A percentile compares a stretch with the other conserved stretches of the same genome.
These are phyloP conservation scores for Xylaria digitata DNA, from an alignment of 2,329 filamentous ascomycete genomes.

Conservation along the genomic window DNA sequence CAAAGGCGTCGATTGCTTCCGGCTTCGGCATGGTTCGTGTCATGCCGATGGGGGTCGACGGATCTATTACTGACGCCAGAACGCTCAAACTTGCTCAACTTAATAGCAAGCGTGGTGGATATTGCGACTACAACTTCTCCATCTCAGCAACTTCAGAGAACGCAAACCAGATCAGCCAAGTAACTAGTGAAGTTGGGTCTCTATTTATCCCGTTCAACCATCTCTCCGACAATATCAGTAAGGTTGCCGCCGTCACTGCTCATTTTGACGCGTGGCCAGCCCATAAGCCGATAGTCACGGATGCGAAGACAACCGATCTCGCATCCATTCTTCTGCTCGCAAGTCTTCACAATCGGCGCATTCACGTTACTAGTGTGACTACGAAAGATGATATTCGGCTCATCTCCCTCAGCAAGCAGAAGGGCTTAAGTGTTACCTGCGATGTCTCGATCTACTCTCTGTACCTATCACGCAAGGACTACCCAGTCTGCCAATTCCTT, in stretches of 20 bases:
- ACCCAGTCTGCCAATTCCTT: conserved; percentile 72
- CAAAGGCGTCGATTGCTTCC: conserved; percentile 77
- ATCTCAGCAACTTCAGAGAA: conserved; percentile 79
- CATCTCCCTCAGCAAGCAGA: conserved; percentile 81
- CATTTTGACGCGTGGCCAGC: conserved; percentile 83
- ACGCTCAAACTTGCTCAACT: conserved; percentile 78
- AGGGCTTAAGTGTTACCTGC: conserved; percentile 84
- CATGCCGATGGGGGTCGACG: conserved; percentile 79
- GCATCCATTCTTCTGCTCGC: conserved; percentile 83
- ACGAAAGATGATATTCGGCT: conserved; percentile 82
- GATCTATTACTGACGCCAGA: conserved; percentile 77
- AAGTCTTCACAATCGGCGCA: conserved; percentile 80
- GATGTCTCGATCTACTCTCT: conserved; percentile 84
- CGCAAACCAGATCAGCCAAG: conserved; percentile 77
- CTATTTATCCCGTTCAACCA: conserved; percentile 87
- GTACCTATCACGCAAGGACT: conserved; percentile 78
- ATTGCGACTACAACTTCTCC: conserved; percentile 84
- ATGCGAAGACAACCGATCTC: conserved; percentile 82
- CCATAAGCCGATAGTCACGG: conserved; percentile 83
- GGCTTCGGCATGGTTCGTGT: conserved; percentile 85
- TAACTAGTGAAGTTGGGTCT: conserved; percentile 79
- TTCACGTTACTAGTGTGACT: conserved; percentile 84
- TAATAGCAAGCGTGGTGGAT: conserved; percentile 74
- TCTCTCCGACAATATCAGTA: conserved; percentile 84
- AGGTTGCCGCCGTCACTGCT: conserved; percentile 80